Evolutionary conservation across 306 rosid genomes (phyloP), one percentile per base, ranked within the genome.

Genomic region (Dryas drummondii): DNA sequence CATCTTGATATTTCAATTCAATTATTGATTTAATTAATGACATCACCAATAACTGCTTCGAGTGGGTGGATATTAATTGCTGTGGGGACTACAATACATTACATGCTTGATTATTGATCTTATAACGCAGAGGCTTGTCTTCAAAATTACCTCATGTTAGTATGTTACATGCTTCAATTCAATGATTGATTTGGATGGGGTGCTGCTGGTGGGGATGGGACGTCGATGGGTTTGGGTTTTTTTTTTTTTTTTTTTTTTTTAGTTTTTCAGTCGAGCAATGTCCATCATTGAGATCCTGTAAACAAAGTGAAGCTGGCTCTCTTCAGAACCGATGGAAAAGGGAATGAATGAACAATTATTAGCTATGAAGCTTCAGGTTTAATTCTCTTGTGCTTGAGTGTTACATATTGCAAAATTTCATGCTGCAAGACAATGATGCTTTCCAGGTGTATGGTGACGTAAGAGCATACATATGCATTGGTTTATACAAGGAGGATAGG

Each of bases 241-340:
- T 1, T 32, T 32, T 27, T 27, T 1, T 27, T 27, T 27, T 27
- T 1, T 27, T 27, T 27, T 32, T 32, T 1, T 32, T 0, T 32
- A 32, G 37, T 32, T 32, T 1, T 32, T 76, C 0, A 80, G 32
- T 66, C 40, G 80, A 27, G 87, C 89, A 1, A 83, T 80, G 78
- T 83, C 85, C 11, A 75, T 53, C 83, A 86, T 72, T 0, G 89
- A 87, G 32, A 83, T 80, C 79, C 75, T 67, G 76, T 81, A 67
- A 6, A 77, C 47, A 40, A 81, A 72, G 70, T 81, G 82, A 67
- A 76, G 71, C 44, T 56, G 73, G 56, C 50, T 8, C 8, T 50
- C 73, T 66, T 66, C 46, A 41, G 70, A 19, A 32, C 27, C 73
- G 61, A 51, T 69, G 27, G 17, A 17, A 45, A 12, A 13, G 37